These are phyloP conservation scores for Pulicaria dysenterica DNA, from an alignment of 129 eudicot genomes.

Conservation along the genomic window DNA sequence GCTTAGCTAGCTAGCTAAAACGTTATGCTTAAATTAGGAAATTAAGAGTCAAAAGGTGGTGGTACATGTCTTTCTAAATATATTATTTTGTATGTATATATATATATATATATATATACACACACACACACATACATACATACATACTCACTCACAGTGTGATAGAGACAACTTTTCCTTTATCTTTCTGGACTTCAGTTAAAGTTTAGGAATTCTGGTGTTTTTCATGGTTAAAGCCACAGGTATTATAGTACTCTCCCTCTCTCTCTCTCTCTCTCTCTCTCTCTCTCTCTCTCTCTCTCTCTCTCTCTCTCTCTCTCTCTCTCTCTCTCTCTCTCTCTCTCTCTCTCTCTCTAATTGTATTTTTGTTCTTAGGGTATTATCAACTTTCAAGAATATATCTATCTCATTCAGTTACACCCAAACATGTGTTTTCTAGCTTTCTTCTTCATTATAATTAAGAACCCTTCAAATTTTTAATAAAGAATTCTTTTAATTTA, in stretches of 20 bases:
- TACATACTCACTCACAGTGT: neutral
- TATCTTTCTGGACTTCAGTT: constrained; percentile 65
- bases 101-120: constrained; percentile 6
- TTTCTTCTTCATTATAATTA: constrained; percentile 20
- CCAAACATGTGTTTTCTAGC: constrained; percentile 22
- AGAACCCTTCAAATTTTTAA: neutral
- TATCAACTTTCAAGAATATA: constrained; percentile 36
- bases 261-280: constrained; percentile 20
- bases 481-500: constrained; percentile 11
- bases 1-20: constrained; percentile 25
- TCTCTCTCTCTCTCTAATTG: constrained; percentile 25
- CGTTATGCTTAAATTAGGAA: constrained; percentile 47
- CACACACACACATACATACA: constrained; percentile 12
- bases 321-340: constrained; percentile 6
- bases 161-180: constrained; percentile 53
- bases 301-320: constrained; percentile 23
- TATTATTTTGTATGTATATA: neutral
- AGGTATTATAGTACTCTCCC: constrained; percentile 27
- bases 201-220: constrained; percentile 72
- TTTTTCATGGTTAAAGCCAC: constrained; percentile 67
- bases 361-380: constrained; percentile 38
- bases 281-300: constrained; percentile 21
- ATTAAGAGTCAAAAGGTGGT: constrained; percentile 45
- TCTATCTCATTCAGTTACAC: constrained; percentile 26
- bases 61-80: constrained; percentile 12